These are phyloP conservation scores for Colletotrichum graminicola DNA, from an alignment of 2,329 filamentous ascomycete species.

Conservation along the genomic window DNA sequence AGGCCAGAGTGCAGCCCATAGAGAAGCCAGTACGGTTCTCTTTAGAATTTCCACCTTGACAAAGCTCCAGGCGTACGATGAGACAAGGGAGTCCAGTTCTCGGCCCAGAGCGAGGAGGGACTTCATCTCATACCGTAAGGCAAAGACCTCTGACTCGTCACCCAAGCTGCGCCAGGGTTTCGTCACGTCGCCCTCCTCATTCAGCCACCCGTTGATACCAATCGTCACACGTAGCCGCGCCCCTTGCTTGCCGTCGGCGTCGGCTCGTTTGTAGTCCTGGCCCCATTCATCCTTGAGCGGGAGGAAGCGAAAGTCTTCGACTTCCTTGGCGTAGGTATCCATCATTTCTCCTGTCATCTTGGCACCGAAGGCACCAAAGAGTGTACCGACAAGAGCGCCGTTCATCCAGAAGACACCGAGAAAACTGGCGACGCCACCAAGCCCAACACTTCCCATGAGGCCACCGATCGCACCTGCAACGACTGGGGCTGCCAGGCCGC, in stretches of 20 bases:
- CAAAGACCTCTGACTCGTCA: slow-evolving; percentile 82
- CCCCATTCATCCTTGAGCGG: slow-evolving; percentile 70
- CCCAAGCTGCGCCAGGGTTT: slow-evolving; percentile 84
- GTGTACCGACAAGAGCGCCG: slow-evolving; percentile 83
- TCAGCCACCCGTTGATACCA: slow-evolving; percentile 89
- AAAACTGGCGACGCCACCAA: slow-evolving; percentile 88
- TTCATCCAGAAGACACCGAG: slow-evolving; percentile 89
- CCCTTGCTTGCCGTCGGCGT: slow-evolving; percentile 48
- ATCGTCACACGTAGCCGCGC: slow-evolving; percentile 82
- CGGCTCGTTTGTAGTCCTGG: slow-evolving; percentile 46
- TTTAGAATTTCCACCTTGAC: slow-evolving; percentile 82
- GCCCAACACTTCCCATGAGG: slow-evolving; percentile 85
- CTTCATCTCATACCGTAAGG: slow-evolving; percentile 85
- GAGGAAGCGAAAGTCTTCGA: slow-evolving; percentile 85
- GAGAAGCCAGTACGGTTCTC: slow-evolving; percentile 75
- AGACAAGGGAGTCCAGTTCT: slow-evolving; percentile 77
- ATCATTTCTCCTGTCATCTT: slow-evolving; percentile 85
- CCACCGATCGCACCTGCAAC: slow-evolving; percentile 88
- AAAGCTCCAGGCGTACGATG: slow-evolving; percentile 79
- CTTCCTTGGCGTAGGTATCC: slow-evolving; percentile 87
- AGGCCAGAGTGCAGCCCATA: slow-evolving; percentile 79
- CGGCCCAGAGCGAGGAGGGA: slow-evolving; percentile 82
- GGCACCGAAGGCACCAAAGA: slow-evolving; percentile 92
- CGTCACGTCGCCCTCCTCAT: slow-evolving; percentile 78
- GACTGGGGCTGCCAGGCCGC: slow-evolving; percentile 88